Conservation (phyloP, 2,329 filamentous ascomycete species). For the Phialemonium atrogriseum region DNA sequence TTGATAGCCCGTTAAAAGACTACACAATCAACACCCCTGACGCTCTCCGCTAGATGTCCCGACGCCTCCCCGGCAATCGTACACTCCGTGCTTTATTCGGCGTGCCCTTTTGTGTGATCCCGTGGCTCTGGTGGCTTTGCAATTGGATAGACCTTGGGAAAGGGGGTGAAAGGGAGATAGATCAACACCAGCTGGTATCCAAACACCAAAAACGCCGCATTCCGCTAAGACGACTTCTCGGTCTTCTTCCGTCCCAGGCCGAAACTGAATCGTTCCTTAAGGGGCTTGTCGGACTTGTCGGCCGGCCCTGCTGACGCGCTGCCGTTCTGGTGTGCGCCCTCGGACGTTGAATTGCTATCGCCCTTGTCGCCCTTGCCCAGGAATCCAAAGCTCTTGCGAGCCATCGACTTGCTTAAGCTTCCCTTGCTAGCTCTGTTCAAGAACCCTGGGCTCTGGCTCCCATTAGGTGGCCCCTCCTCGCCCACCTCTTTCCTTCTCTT, state of each 20-base stretch:
- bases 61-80: no score
- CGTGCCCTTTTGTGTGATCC: no score
- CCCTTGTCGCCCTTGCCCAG: conserved; percentile 35
- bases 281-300: conserved; percentile 39
- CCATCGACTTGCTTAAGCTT: conserved; percentile 74
- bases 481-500: conserved; percentile 30
- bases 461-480: conserved; percentile 21
- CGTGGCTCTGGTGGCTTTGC: no score
- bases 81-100: no score
- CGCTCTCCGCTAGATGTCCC: no score
- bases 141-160: no score
- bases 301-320: conserved; percentile 11
- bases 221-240: conserved; percentile 31
- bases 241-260: conserved; percentile 65
- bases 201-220: conserved; percentile 6
- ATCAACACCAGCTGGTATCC: conserved; percentile 7
- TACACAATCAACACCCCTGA: no score
- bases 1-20: no score
- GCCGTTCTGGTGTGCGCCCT: not conserved
- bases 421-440: conserved; percentile 61
- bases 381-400: conserved; percentile 66
- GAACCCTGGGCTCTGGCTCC: conserved; percentile 25
- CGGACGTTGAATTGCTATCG: no score
- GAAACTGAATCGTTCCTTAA: conserved; percentile 59
- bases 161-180: no score